Evolutionary conservation across 805 yeast species (phyloP).

Genomic region (Candida insectorum): DNA sequence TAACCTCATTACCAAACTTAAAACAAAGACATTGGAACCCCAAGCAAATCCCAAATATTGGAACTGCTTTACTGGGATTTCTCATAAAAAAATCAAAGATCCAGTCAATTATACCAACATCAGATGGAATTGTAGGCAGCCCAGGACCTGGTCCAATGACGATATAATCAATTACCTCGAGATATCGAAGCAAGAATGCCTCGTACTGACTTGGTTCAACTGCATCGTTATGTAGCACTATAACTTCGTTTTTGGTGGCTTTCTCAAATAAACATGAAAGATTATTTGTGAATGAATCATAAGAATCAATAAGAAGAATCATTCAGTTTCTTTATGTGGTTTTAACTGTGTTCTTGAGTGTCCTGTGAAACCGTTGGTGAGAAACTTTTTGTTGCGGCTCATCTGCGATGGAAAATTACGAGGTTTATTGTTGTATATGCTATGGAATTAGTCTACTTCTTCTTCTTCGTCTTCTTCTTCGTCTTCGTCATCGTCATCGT

Average conservation of each 20-base stretch:
- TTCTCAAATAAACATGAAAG: conserved; percentile 57
- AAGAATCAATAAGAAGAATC: conserved; percentile 82
- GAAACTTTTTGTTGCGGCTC: not conserved
- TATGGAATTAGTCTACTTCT: conserved; percentile 1
- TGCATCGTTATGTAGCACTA: conserved; percentile 63
- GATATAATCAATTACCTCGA: conserved; percentile 64
- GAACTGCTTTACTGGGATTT: conserved; percentile 29
- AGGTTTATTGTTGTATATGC: not conserved
- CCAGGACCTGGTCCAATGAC: conserved; percentile 99
- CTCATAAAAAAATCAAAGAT: conserved; percentile 23
- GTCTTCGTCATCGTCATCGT: conserved; percentile 50
- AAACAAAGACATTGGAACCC: conserved; percentile 85
- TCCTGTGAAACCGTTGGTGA: not conserved
- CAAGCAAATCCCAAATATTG: conserved; percentile 86
- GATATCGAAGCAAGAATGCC: conserved; percentile 34
- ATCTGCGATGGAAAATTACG: not conserved
- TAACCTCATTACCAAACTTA: conserved; percentile 55
- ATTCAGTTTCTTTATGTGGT: conserved; percentile 19
- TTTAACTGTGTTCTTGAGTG: too few relatives aligned
- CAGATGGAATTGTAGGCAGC: conserved; percentile 59
- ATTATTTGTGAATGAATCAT: conserved; percentile 92
- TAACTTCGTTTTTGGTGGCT: conserved; percentile 48
- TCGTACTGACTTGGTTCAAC: conserved; percentile 28
- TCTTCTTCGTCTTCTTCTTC: conserved; percentile 23
- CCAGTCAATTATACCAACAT: conserved; percentile 75